These are phyloP conservation scores for Ampelocalamus luodianensis DNA, from an alignment of 176 grass and related monocot species.

Conservation along the genomic window DNA sequence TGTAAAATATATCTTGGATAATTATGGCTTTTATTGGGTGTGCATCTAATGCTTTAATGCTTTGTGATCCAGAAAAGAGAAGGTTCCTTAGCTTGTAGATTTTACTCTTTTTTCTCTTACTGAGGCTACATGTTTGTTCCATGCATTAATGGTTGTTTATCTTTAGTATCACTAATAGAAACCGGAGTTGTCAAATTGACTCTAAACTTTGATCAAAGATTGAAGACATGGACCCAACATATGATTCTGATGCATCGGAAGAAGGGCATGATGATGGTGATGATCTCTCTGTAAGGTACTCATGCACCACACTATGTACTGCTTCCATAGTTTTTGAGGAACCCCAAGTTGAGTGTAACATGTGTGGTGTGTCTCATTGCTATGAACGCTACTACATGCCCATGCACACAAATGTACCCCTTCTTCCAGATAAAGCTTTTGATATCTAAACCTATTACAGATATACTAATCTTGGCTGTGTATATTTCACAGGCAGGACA, in stretches of 20 bases:
- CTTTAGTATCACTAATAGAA: conserved; percentile 52
- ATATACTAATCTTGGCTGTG: conserved; percentile 33
- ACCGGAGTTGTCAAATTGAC: conserved; percentile 55
- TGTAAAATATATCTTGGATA: conserved; percentile 14
- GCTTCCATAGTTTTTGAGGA: conserved; percentile 37
- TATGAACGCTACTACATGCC: conserved; percentile 27
- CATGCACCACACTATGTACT: conserved; percentile 29
- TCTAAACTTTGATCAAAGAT: conserved; percentile 70
- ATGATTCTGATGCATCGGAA: conserved; percentile 66
- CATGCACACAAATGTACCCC: not conserved
- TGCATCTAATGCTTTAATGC: not conserved
- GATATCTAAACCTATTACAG: conserved; percentile 22
- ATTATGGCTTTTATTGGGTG: not conserved
- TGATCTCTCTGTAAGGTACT: conserved; percentile 85
- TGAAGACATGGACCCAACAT: conserved; percentile 62
- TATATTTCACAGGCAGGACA: conserved; percentile 69
- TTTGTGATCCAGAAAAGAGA: conserved; percentile 6
- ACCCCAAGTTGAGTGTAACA: conserved; percentile 39
- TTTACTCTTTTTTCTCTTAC: conserved; percentile 6
- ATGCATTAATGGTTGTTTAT: conserved; percentile 47
- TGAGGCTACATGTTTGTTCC: conserved; percentile 28
- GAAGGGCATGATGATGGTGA: conserved; percentile 68
- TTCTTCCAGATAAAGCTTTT: conserved; percentile 28
- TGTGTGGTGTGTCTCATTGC: conserved; percentile 28
- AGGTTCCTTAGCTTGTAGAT: conserved; percentile 15